phyloP scores from a whole-genome alignment of 2,329 filamentous ascomycete genomes.

The Ophiostoma angusticollis region DNA sequence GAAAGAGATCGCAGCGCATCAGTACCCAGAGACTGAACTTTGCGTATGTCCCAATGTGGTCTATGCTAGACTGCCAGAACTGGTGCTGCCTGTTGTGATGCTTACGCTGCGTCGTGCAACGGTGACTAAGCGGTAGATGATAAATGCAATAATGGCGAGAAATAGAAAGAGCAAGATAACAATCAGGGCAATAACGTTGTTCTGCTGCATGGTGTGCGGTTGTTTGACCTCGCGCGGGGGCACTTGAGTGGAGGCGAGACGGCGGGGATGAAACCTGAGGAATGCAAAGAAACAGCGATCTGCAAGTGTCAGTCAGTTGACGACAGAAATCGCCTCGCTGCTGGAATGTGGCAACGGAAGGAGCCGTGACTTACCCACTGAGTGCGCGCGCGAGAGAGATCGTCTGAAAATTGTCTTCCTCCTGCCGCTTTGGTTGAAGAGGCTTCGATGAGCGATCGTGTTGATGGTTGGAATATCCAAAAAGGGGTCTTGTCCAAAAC shows the following conservation, averaged over 20 bases:
- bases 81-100: slow-evolving; percentile 19
- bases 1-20: neutral
- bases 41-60: too few relatives aligned
- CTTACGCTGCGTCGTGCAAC: slow-evolving; percentile 33
- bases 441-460: too few relatives aligned
- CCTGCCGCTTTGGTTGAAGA: too few relatives aligned
- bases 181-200: slow-evolving; percentile 56
- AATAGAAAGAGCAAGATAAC: slow-evolving; percentile 54
- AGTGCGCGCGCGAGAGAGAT: too few relatives aligned
- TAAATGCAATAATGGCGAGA: slow-evolving; percentile 47
- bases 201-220: slow-evolving; percentile 42
- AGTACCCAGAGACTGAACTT: too few relatives aligned
- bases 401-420: too few relatives aligned
- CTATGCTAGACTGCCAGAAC: slow-evolving; percentile 14
- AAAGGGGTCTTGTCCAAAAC: too few relatives aligned
- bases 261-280: neutral
- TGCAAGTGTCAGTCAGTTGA: neutral
- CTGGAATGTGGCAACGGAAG: slow-evolving; percentile 1
- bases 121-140: slow-evolving; percentile 49
- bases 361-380: neutral
- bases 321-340: neutral
- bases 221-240: neutral
- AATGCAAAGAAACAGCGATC: neutral
- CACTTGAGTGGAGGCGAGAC: neutral
- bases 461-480: too few relatives aligned